A percentile compares a stretch with the other conserved stretches of the same genome.
Conservation (phyloP, 2,329 filamentous ascomycete species). For the Aspergillus niger region DNA sequence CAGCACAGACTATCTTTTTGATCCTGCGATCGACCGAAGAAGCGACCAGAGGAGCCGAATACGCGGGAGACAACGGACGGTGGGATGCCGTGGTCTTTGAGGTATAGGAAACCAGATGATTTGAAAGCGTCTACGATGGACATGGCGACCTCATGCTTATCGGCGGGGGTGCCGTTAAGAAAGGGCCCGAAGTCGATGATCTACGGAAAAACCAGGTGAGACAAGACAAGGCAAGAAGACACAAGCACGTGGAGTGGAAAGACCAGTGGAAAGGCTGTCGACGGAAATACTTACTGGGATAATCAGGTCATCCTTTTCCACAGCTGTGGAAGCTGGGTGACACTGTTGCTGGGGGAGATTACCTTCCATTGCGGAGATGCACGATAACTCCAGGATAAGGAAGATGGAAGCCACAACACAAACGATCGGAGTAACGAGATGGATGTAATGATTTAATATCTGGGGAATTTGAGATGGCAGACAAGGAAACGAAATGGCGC, state of each 20-base stretch:
- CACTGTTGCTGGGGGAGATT: slow-evolving; percentile 23
- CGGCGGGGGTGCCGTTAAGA: slow-evolving; percentile 60
- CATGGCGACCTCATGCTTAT: slow-evolving; percentile 67
- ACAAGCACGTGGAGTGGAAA: not conserved
- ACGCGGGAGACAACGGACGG: slow-evolving; percentile 59
- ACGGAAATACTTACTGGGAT: slow-evolving; percentile 40
- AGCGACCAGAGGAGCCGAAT: slow-evolving; percentile 68
- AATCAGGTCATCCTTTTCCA: slow-evolving; percentile 47
- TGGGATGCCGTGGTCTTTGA: slow-evolving; percentile 75
- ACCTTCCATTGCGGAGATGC: slow-evolving; percentile 18
- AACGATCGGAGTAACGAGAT: not conserved
- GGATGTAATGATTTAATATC: not conserved
- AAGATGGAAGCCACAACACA: not conserved
- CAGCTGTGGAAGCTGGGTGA: slow-evolving; percentile 33
- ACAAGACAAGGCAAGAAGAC: not conserved
- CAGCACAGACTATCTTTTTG: slow-evolving; percentile 69
- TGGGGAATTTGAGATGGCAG: not conserved
- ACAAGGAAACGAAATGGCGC: not conserved
- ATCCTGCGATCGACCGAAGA: slow-evolving; percentile 66
- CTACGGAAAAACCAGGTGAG: slow-evolving; percentile 44
- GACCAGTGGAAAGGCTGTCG: too few species aligned
- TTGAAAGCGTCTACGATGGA: slow-evolving; percentile 80
- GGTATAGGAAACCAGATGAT: slow-evolving; percentile 84
- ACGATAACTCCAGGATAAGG: not conserved
- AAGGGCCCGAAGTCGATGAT: slow-evolving; percentile 79